These are phyloP conservation scores for Scedosporium aurantiacum DNA, from an alignment of 2,329 filamentous ascomycete genomes.

Conservation along the genomic window DNA sequence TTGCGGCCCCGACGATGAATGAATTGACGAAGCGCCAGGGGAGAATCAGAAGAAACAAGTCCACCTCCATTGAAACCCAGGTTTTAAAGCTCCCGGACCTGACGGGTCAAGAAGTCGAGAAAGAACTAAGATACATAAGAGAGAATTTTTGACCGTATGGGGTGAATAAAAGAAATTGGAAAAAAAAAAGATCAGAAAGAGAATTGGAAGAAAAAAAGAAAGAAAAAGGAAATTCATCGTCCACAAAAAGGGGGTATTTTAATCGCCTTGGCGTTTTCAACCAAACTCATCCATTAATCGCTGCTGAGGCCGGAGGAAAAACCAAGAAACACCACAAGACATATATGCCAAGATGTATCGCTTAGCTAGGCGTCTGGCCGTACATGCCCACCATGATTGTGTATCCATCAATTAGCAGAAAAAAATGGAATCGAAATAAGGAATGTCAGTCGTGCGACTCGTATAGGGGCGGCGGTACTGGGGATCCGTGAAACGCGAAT, in stretches of 20 bases:
- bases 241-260: slow-evolving; percentile 4
- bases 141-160: background rate
- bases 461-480: background rate
- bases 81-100: background rate
- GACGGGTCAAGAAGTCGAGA: background rate
- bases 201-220: background rate
- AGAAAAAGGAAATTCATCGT: slow-evolving; percentile 2
- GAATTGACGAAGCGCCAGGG: background rate
- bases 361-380: background rate
- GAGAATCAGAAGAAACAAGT: background rate
- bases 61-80: background rate
- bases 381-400: background rate
- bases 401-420: slow-evolving; percentile 13
- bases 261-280: background rate
- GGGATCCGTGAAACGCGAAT: background rate
- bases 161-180: background rate
- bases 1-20: background rate
- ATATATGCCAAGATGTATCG: background rate
- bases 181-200: too few species aligned
- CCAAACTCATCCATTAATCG: slow-evolving; percentile 3
- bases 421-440: slow-evolving; percentile 12
- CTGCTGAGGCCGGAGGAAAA: background rate
- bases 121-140: slow-evolving; percentile 3
- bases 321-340: slow-evolving; percentile 2
- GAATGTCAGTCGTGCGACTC: slow-evolving; percentile 9